These are phyloP conservation scores for Kodamaea lidongshanica DNA, from an alignment of 805 yeast species.

Conservation along the genomic window DNA sequence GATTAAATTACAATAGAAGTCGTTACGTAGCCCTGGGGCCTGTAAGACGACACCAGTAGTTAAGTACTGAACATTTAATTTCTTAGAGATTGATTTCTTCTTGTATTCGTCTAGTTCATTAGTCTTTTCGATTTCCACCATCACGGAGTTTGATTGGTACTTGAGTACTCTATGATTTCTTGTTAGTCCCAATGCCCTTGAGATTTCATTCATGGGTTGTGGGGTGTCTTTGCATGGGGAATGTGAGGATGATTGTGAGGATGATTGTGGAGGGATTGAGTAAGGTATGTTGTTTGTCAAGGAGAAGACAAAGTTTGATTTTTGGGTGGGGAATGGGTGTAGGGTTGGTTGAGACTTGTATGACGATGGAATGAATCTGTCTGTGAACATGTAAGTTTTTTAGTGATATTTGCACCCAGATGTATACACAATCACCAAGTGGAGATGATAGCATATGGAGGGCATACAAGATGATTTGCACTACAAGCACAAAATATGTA, in stretches of 20 bases:
- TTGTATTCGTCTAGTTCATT: background rate
- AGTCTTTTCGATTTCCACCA: background rate
- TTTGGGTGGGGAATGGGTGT: background rate
- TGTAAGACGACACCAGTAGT: conserved; percentile 15
- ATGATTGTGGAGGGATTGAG: no score
- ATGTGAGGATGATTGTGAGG: no score
- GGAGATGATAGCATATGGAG: no score
- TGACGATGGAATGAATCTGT: no score
- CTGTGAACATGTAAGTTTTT: no score
- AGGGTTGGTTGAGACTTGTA: background rate
- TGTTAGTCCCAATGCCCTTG: background rate
- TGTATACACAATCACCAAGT: no score
- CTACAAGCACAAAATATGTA: no score
- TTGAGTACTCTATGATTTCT: background rate
- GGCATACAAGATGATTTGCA: no score
- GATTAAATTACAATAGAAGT: conserved; percentile 69
- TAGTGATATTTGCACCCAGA: no score
- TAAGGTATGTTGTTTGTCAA: no score
- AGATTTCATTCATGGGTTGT: conserved; percentile 1
- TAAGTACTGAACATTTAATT: conserved; percentile 3
- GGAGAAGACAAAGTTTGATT: background rate
- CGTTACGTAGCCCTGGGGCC: conserved; percentile 69
- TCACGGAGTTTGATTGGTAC: no score
- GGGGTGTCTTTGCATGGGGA: no score
- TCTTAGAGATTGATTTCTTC: conserved; percentile 3